Evolutionary conservation across 495 filamentous ascomycete genomes (phyloP).

Genomic region (Lasiosphaeria ovina): DNA sequence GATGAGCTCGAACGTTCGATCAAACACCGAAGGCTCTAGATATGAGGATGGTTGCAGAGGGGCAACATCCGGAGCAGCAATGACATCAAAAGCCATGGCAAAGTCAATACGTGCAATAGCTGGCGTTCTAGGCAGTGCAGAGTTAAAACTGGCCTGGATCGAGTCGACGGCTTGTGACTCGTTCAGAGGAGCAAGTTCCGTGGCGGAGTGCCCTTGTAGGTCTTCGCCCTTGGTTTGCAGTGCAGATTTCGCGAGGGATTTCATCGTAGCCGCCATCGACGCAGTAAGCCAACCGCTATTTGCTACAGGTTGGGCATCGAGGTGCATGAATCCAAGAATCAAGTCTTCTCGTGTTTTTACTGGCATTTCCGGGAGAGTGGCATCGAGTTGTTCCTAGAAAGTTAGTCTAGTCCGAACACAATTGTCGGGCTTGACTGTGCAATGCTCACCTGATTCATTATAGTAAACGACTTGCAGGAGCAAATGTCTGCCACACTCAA

Average conservation of each 20-base stretch:
- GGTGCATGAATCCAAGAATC: constrained; percentile 57
- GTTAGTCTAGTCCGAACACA: constrained; percentile 4
- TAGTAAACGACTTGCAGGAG: constrained; percentile 39
- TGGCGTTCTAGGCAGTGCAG: constrained; percentile 16
- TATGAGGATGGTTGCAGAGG: constrained; percentile 32
- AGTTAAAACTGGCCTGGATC: constrained; percentile 30
- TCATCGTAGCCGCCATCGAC: constrained; percentile 32
- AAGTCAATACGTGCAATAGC: constrained; percentile 42
- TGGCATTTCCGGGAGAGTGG: constrained; percentile 56
- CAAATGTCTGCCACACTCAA: constrained; percentile 54
- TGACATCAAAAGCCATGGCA: constrained; percentile 56
- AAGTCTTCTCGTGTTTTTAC: constrained; percentile 63
- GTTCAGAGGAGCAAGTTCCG: constrained; percentile 22
- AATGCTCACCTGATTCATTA: constrained; percentile 37
- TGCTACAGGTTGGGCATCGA: constrained; percentile 48
- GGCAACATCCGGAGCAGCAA: constrained; percentile 46
- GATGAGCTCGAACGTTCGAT: constrained; percentile 62
- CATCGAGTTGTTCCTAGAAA: constrained; percentile 53
- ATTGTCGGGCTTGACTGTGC: background rate
- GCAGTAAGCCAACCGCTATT: constrained; percentile 26
- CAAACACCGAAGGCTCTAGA: constrained; percentile 64
- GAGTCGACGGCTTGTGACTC: constrained; percentile 28
- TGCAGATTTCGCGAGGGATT: constrained; percentile 33
- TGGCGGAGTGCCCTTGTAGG: background rate
- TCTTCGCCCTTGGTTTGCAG: constrained; percentile 21